Evolutionary conservation across 495 filamentous ascomycete genomes (phyloP).

Genomic region (Penicillium cataractarum): DNA sequence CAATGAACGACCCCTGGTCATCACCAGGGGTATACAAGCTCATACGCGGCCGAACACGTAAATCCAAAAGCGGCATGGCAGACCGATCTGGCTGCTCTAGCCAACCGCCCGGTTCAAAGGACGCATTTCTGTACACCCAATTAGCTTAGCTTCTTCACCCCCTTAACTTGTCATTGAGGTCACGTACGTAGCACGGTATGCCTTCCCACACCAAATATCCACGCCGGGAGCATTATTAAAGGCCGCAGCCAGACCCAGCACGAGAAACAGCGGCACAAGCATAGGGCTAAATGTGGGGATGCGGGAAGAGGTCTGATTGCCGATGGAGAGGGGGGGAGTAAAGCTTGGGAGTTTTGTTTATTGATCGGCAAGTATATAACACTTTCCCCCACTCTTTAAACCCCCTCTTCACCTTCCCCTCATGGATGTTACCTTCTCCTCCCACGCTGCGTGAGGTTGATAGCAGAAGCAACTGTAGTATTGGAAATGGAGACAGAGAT

Average conservation of each 20-base stretch:
- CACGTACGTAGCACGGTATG: conserved; percentile 53
- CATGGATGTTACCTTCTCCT: conserved; percentile 24
- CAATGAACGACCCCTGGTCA: conserved; percentile 56
- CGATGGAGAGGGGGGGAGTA: neutral
- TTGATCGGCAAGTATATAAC: neutral
- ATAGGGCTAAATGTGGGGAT: conserved; percentile 5
- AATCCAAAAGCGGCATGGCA: conserved; percentile 52
- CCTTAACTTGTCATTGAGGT: neutral
- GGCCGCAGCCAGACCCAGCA: conserved; percentile 17
- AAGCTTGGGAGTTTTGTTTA: conserved; percentile 6
- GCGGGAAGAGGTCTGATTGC: neutral
- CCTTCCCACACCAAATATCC: conserved; percentile 62
- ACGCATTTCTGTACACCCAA: conserved; percentile 44
- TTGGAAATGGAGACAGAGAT: neutral
- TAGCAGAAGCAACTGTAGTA: conserved; percentile 10
- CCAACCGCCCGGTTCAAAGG: conserved; percentile 65
- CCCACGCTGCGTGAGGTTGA: conserved; percentile 6
- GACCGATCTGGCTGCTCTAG: conserved; percentile 49
- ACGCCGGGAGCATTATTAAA: conserved; percentile 37
- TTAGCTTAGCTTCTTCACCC: conserved; percentile 2
- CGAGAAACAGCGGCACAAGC: conserved; percentile 12
- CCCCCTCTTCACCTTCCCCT: conserved; percentile 16
- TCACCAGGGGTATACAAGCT: conserved; percentile 64
- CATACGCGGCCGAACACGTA: conserved; percentile 62
- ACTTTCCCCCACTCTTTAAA: conserved; percentile 10